A percentile compares a stretch with the other conserved stretches of the same genome.
Evolutionary conservation across 2,329 filamentous ascomycete genomes (phyloP).

Genomic region (Curvularia sp.): DNA sequence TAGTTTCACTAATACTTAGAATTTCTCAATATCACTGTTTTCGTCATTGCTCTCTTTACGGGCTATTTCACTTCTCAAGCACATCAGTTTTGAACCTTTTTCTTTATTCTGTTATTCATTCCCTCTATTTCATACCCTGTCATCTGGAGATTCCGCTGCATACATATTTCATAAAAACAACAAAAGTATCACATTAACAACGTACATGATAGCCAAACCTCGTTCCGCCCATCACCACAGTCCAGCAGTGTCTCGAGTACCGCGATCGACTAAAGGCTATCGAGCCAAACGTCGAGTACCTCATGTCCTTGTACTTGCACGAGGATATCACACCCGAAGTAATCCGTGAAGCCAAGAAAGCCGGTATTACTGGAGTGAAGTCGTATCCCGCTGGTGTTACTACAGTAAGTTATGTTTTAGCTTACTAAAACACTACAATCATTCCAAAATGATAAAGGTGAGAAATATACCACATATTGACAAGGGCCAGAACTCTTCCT

Average conservation of each 20-base stretch:
- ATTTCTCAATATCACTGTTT: no score
- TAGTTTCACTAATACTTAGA: not conserved
- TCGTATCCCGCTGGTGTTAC: conserved; percentile 64
- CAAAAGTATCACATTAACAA: not conserved
- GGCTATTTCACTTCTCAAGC: not conserved
- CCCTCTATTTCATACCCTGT: not conserved
- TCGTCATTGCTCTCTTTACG: not conserved
- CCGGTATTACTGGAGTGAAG: conserved; percentile 76
- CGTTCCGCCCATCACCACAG: conserved; percentile 59
- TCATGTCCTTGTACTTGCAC: conserved; percentile 61
- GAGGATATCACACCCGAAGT: conserved; percentile 57
- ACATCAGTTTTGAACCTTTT: not conserved
- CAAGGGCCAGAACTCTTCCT: conserved; percentile 59
- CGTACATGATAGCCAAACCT: conserved; percentile 54
- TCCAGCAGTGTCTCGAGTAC: conserved; percentile 57
- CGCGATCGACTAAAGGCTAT: conserved; percentile 53
- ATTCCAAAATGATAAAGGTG: not conserved
- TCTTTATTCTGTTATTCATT: not conserved
- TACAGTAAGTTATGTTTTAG: conserved; percentile 29
- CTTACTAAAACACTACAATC: not conserved
- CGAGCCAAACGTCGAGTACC: conserved; percentile 58
- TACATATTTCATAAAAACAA: not conserved
- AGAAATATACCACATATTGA: not conserved
- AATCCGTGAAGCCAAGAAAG: conserved; percentile 74
- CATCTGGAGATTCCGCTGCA: not conserved